phyloP scores from a whole-genome alignment of 257 asterid genomes.

The Handroanthus guayacan region DNA sequence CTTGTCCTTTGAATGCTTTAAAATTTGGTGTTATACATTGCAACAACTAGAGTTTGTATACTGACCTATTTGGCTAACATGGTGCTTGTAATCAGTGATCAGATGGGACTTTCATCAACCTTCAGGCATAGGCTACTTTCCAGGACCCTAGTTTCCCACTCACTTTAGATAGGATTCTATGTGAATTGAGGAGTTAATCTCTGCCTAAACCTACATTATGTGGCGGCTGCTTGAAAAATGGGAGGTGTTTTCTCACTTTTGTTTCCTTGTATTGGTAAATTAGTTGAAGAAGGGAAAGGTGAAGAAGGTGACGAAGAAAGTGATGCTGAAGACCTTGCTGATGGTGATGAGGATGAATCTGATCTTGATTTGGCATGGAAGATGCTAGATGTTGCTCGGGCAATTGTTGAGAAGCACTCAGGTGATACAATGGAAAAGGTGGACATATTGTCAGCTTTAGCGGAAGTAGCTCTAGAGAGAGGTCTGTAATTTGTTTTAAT shows the following conservation, averaged over 20 bases:
- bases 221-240: slow-evolving; percentile 15
- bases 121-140: not conserved
- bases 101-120: not conserved
- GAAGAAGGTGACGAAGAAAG: slow-evolving; percentile 61
- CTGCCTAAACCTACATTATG: slow-evolving; percentile 3
- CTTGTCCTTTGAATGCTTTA: slow-evolving; percentile 6
- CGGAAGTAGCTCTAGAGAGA: slow-evolving; percentile 97
- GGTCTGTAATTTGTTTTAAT: slow-evolving; percentile 53
- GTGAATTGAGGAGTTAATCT: slow-evolving; percentile 15
- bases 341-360: slow-evolving; percentile 94
- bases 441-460: slow-evolving; percentile 91
- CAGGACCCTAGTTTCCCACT: not conserved
- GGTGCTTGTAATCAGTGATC: not conserved
- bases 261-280: slow-evolving; percentile 19
- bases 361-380: slow-evolving; percentile 99
- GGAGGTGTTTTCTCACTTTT: slow-evolving; percentile 4
- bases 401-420: slow-evolving; percentile 80
- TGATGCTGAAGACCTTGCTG: slow-evolving; percentile 73
- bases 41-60: not conserved
- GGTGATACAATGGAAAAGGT: slow-evolving; percentile 88
- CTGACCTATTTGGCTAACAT: not conserved
- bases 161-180: not conserved
- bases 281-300: slow-evolving; percentile 45
- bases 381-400: slow-evolving; percentile 97
- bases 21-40: not conserved